Base-by-base conservation (phyloP, 768 basidiomycete genomes). In the Psilocybe cyanescens region DNA sequence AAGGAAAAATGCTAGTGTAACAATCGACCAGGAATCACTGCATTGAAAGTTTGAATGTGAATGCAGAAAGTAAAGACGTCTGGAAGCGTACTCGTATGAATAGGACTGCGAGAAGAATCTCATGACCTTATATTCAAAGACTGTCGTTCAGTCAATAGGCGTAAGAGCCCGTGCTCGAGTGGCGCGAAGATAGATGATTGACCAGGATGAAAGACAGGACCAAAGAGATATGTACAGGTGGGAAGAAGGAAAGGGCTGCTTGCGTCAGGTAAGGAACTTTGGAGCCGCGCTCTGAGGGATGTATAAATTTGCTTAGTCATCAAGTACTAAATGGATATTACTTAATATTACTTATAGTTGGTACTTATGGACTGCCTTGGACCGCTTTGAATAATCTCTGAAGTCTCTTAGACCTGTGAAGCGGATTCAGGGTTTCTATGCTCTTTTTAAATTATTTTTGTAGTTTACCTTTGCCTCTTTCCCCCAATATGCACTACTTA, bases 1-100 rank as follows among this genome's bases (percentile, higher is more conserved):
- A 61, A 97, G 80, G 73, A 96, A 96, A 81, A 91, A 97, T 11
- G 96, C 96, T 65, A 97, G 82, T 17, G 96, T 88, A 61, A 97
- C 92, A 67, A 92, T 96, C 59, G 92, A 83, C 87, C 96, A 95
- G 74, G 95, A 86, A 85, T 97, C 94, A 82, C 95, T 95, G 68
- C 14, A 62, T 29, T 53, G 14, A 60, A 48, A 60, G 33, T 17
- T 45, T 47, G 45, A 19, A 29, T 41, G 39, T 14, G 56, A 35
- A 31, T 64, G 52, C 52, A 55, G 37, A 31, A 28, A 7, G 33
- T 29, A 37, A 17, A 19, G 35, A n/a, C 30, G n/a, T 48, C n/a
- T 12, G 11, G 31, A 58, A 41, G 76, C 81, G 58, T 66, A 84
- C 84, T 86, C 82, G 73, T 84, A 86, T 62, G 80, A 73, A 74